These are phyloP conservation scores for Pichia sp. DNA, from an alignment of 1,139 yeast genomes.

Conservation along the genomic window DNA sequence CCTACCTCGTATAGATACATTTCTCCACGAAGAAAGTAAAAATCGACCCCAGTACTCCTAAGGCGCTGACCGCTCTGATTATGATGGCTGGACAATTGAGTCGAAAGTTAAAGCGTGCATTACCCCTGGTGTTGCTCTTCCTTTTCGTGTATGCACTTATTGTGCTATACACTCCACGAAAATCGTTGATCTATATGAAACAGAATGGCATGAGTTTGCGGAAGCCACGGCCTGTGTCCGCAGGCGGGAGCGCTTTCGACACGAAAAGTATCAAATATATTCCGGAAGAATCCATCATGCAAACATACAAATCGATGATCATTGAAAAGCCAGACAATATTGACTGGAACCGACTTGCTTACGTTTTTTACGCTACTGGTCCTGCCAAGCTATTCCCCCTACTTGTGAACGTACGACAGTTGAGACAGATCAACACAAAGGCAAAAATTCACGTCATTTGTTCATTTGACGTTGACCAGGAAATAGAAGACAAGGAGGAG, in stretches of 20 bases:
- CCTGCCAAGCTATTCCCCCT: constrained; percentile 41
- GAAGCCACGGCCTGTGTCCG: neutral
- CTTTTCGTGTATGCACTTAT: neutral
- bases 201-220: neutral
- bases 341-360: constrained; percentile 33
- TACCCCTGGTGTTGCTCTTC: neutral
- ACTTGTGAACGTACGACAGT: constrained; percentile 37
- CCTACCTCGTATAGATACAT: too few species aligned
- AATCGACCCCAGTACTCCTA: too few species aligned
- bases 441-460: constrained; percentile 40
- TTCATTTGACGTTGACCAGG: constrained; percentile 10
- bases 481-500: neutral
- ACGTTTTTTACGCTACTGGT: constrained; percentile 46
- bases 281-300: constrained; percentile 19
- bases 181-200: neutral
- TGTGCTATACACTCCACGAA: neutral
- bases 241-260: constrained; percentile 14
- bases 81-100: neutral
- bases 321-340: constrained; percentile 13
- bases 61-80: too few species aligned
- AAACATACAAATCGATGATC: constrained; percentile 14
- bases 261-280: constrained; percentile 20
- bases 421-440: constrained; percentile 33
- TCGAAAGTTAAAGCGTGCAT: neutral
- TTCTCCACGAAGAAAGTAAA: too few species aligned